Evolutionary conservation across 345 rosid species (phyloP).

Genomic region (Moringa oleifera): DNA sequence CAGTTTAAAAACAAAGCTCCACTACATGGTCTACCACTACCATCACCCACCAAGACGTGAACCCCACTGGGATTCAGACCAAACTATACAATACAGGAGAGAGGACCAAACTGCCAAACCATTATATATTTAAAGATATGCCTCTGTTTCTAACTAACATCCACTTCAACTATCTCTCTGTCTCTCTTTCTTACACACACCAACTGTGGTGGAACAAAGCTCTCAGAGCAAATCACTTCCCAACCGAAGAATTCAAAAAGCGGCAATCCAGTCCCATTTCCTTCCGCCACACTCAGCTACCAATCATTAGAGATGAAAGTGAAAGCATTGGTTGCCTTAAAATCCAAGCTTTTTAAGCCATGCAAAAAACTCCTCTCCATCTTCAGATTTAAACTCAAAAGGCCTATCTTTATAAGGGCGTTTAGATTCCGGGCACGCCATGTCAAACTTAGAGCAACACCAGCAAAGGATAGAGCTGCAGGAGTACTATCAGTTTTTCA

Average conservation of each 20-base stretch:
- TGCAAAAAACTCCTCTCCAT: slow-evolving; percentile 33
- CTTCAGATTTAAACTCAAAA: slow-evolving; percentile 48
- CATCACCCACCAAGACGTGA: slow-evolving; percentile 2
- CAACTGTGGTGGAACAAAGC: background rate
- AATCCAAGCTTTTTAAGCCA: slow-evolving; percentile 50
- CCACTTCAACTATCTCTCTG: slow-evolving; percentile 7
- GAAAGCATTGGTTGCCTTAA: slow-evolving; percentile 52
- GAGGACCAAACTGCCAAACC: background rate
- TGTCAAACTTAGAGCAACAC: slow-evolving; percentile 16
- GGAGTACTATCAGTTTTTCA: slow-evolving; percentile 23
- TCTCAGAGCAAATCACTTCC: background rate
- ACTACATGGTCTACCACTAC: slow-evolving; percentile 6
- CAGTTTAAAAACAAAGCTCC: no score
- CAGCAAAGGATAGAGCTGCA: background rate
- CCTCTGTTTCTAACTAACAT: background rate
- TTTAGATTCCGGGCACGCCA: slow-evolving; percentile 20
- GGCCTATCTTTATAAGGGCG: slow-evolving; percentile 42
- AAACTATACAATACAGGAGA: slow-evolving; percentile 1
- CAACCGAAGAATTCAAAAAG: background rate
- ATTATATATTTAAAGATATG: background rate
- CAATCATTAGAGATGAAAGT: slow-evolving; percentile 35
- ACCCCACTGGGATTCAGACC: background rate
- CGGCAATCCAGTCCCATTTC: slow-evolving; percentile 19
- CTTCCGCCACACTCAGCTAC: slow-evolving; percentile 21
- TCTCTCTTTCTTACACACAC: background rate